Percentiles rank a stretch among this genome's conserved stretches.
Conservation (phyloP, 2,329 filamentous ascomycete genomes). For the Calonectria pseudoreteaudii region DNA sequence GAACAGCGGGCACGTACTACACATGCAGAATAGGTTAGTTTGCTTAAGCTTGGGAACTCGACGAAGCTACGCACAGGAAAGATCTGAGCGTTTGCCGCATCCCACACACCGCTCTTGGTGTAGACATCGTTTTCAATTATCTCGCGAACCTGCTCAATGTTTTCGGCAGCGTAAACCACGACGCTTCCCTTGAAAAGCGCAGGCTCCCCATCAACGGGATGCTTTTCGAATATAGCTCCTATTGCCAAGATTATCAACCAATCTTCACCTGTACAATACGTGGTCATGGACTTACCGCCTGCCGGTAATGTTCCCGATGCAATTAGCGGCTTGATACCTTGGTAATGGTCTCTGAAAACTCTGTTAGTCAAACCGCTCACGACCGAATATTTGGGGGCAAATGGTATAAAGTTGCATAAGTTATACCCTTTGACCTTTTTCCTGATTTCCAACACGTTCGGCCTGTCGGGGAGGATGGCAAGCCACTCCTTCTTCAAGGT, state of each 20-base stretch:
- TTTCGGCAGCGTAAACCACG: conserved; percentile 20
- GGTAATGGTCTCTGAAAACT: conserved; percentile 21
- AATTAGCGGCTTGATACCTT: conserved; percentile 32
- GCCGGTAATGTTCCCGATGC: conserved; percentile 28
- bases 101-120: conserved; percentile 36
- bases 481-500: conserved; percentile 20
- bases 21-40: background rate
- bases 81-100: conserved; percentile 39
- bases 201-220: conserved; percentile 26
- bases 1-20: conserved; percentile 22
- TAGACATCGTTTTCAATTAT: conserved; percentile 37
- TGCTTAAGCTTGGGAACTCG: no score
- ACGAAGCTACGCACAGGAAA: conserved; percentile 28
- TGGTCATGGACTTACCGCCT: conserved; percentile 19
- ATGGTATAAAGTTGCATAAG: rapidly evolving
- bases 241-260: background rate
- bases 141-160: conserved; percentile 26
- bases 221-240: conserved; percentile 32
- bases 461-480: conserved; percentile 23
- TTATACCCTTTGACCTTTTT: conserved; percentile 21
- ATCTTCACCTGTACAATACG: rapidly evolving
- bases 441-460: conserved; percentile 19
- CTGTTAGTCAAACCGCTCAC: background rate
- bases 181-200: conserved; percentile 25
- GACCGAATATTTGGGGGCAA: background rate